Evolutionary conservation across 2,329 filamentous ascomycete species (phyloP), one percentile per base, ranked within the genome.

Genomic region (Exophiala sp.): DNA sequence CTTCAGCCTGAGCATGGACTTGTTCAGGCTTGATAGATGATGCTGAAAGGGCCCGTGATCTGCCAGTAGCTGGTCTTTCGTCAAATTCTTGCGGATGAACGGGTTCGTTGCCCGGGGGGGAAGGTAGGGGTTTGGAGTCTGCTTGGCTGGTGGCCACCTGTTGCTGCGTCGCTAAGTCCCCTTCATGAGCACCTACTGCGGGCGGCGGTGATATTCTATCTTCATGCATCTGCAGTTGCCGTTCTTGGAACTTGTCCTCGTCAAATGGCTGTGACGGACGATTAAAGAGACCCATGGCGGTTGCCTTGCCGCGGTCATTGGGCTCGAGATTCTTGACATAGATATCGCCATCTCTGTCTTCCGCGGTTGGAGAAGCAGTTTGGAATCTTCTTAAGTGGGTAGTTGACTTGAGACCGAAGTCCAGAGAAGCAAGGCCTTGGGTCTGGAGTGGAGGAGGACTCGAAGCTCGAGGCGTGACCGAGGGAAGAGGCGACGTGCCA

Each of bases 181-280:
- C 47, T 33, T 59, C 38, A 2, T 48, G 47, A 10, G 33, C 43
- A 40, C 40, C 14, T 6, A 41, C 38, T 16, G 42, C 33, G 3
- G 45, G 43, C 2, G 74, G 69, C 33, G 86, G 82, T 0, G 82
- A 83, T 52, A 87, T 86, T 21, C 86, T 81, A 24, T 85, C 88
- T 64, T 88, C 82, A 59, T 92, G 88, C 68, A 96, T 82, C 67
- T 91, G 88, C 44, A 88, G 75, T 65, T 95, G 88, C 41, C 90
- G 83, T 66, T 95, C 87, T 4, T 88, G 82, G 65, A 89, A 96
- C 65, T 89, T 88, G 16, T 86, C 83, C 65, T 96, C 91, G 64
- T 95, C 89, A 62, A 94, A 96, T 6, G 84, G 81, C 47, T 86
- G 82, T 1, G 76, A 73, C 1, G 91, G 88, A 66, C 90, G 90